Conservation (phyloP, 2,329 filamentous ascomycete genomes). For the Botryotinia narcissicola region DNA sequence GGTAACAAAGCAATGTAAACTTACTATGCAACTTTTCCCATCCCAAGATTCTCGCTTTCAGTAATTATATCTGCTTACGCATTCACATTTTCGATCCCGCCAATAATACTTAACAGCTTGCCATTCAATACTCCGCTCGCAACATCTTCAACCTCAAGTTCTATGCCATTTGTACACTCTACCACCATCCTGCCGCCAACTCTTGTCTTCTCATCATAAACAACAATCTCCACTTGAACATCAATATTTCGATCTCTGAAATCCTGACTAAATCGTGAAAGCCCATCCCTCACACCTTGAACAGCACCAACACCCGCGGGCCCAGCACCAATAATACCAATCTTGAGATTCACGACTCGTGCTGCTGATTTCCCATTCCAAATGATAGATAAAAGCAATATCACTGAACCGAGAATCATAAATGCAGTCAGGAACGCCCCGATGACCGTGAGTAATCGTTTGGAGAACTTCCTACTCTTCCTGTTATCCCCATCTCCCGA, state of each 20-base stretch:
- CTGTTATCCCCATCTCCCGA: background rate
- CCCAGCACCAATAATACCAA: conserved; percentile 10
- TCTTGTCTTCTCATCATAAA: conserved; percentile 10
- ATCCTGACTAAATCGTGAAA: background rate
- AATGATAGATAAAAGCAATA: background rate
- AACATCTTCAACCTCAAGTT: conserved; percentile 15
- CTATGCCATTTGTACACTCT: background rate
- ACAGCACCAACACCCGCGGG: conserved; percentile 5
- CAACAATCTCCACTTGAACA: conserved; percentile 1
- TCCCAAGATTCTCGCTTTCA: background rate
- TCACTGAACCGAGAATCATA: background rate
- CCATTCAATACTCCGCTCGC: background rate
- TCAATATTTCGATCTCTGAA: background rate
- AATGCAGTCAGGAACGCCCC: background rate
- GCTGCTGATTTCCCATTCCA: background rate
- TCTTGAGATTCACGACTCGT: background rate
- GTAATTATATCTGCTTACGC: background rate
- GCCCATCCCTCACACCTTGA: background rate
- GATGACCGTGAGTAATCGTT: background rate
- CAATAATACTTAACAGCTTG: background rate
- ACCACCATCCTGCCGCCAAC: conserved; percentile 14
- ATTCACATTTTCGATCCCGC: background rate
- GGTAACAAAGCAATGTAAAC: background rate
- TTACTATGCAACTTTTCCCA: conserved; percentile 9
- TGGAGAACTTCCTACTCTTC: background rate